Conservation (phyloP, 345 rosid species). For the Mallotus nudiflorus region DNA sequence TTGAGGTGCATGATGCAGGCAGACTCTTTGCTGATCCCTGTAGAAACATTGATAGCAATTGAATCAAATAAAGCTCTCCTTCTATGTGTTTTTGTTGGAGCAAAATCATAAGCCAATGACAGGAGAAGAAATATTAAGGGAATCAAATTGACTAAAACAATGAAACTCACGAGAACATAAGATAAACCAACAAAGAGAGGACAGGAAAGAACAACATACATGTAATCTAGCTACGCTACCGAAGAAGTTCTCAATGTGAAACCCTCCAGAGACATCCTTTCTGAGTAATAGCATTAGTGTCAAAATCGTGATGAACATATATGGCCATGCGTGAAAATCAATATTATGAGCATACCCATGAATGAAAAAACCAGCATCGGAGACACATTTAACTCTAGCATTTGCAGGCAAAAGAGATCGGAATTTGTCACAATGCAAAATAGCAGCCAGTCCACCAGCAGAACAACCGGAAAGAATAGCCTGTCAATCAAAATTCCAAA, state of each 20-base stretch:
- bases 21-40: slow-evolving; percentile 88
- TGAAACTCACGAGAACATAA: too few species aligned
- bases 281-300: slow-evolving; percentile 37
- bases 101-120: too few species aligned
- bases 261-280: slow-evolving; percentile 71
- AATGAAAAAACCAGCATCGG: slow-evolving; percentile 95
- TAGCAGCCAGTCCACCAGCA: slow-evolving; percentile 89
- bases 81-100: background rate
- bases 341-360: slow-evolving; percentile 56
- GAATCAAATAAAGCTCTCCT: background rate
- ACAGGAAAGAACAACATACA: slow-evolving; percentile 38
- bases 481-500: slow-evolving; percentile 30
- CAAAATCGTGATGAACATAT: background rate
- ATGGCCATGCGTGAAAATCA: background rate
- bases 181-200: background rate
- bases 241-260: slow-evolving; percentile 54
- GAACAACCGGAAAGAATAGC: slow-evolving; percentile 96
- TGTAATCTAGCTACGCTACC: slow-evolving; percentile 71
- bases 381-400: slow-evolving; percentile 81
- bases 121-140: background rate
- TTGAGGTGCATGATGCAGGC: slow-evolving; percentile 78
- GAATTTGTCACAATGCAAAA: slow-evolving; percentile 89
- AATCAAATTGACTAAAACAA: background rate
- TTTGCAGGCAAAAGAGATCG: slow-evolving; percentile 58
- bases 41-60: background rate